Evolutionary conservation across 768 basidiomycete genomes (phyloP).

Genomic region (Russula brevipes): DNA sequence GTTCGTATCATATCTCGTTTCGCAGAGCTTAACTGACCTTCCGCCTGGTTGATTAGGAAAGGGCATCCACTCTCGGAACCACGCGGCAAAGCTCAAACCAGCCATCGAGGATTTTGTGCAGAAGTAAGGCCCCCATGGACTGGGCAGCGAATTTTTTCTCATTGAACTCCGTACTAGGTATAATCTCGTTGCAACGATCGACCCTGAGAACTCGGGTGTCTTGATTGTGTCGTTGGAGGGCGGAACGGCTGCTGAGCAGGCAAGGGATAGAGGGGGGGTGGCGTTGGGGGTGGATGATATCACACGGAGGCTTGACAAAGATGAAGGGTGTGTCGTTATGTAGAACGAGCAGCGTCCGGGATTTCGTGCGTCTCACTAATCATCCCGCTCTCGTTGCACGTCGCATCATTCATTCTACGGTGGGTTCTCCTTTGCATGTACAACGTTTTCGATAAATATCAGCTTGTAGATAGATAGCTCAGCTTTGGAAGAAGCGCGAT

Average conservation of each 20-base stretch:
- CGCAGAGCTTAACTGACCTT: background rate
- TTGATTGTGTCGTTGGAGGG: slow-evolving; percentile 69
- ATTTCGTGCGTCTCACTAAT: no score
- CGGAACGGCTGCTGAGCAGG: slow-evolving; percentile 28
- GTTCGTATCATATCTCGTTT: slow-evolving; percentile 38
- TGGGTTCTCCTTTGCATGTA: no score
- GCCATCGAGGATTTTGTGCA: slow-evolving; percentile 84
- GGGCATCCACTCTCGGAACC: slow-evolving; percentile 75
- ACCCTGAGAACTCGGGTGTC: slow-evolving; percentile 79
- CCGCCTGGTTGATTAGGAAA: slow-evolving; percentile 48
- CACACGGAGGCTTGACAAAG: slow-evolving; percentile 48
- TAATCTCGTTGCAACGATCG: slow-evolving; percentile 63
- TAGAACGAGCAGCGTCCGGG: slow-evolving; percentile 27
- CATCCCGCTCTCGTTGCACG: no score
- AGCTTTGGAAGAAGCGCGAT: no score
- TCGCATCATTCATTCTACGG: no score
- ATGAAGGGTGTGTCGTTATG: slow-evolving; percentile 65
- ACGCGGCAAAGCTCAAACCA: slow-evolving; percentile 83
- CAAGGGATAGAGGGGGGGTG: slow-evolving; percentile 28
- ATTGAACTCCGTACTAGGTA: slow-evolving; percentile 45
- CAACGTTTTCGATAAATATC: no score
- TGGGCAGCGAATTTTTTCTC: background rate
- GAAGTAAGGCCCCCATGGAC: slow-evolving; percentile 45
- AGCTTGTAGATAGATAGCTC: no score
- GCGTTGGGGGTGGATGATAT: slow-evolving; percentile 56